phyloP scores from a whole-genome alignment of 2,329 filamentous ascomycete species.

The Intubia oerlemansii region DNA sequence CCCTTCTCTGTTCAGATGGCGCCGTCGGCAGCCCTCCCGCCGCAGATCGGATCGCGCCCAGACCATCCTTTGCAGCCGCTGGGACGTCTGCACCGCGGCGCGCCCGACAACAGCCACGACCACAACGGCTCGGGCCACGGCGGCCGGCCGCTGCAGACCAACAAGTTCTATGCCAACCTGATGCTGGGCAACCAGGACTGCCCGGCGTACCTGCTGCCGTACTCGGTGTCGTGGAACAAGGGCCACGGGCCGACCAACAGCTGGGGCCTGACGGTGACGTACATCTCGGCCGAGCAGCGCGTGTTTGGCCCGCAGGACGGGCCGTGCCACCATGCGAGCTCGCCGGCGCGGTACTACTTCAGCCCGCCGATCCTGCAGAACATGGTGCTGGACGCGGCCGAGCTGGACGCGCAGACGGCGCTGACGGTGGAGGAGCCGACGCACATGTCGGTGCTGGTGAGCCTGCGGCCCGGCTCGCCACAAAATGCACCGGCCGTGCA shows the following conservation, averaged over 20 bases:
- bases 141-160: constrained; percentile 30
- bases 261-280: constrained; percentile 60
- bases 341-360: constrained; percentile 37
- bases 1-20: no score
- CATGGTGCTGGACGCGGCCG: constrained; percentile 55
- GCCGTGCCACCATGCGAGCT: constrained; percentile 8
- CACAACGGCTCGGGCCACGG: no score
- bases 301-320: constrained; percentile 36
- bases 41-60: constrained; percentile 21
- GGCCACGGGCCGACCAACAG: constrained; percentile 40
- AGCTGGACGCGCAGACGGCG: constrained; percentile 40
- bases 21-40: constrained; percentile 25
- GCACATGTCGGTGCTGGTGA: constrained; percentile 42
- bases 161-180: constrained; percentile 68
- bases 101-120: no score
- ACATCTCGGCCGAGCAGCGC: constrained; percentile 45
- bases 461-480: constrained; percentile 29
- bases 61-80: constrained; percentile 33
- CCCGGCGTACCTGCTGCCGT: constrained; percentile 56
- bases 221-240: constrained; percentile 45
- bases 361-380: constrained; percentile 71
- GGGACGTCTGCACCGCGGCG: no score
- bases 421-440: constrained; percentile 31
- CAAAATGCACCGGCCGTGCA: constrained; percentile 37
- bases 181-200: constrained; percentile 52